phyloP scores from a whole-genome alignment of 768 basidiomycete species.

The Lactarius vividus region DNA sequence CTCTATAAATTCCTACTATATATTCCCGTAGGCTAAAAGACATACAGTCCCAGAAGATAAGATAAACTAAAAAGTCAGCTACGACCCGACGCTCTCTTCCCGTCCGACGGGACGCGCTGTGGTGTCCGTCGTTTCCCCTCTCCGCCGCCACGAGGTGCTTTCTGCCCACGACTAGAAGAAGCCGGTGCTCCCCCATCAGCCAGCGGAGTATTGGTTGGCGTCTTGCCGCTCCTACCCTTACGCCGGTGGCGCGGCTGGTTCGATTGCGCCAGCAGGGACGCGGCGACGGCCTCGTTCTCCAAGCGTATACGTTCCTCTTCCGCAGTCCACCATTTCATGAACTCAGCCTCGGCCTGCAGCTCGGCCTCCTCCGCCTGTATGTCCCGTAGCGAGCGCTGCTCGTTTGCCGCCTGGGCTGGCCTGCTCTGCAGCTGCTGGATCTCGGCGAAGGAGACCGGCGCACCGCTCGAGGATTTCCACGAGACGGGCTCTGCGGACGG shows the following conservation, averaged over 20 bases:
- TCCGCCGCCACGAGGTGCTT: neutral
- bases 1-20: neutral
- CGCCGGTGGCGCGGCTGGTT: neutral
- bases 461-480: constrained; percentile 30
- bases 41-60: neutral
- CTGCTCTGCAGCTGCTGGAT: constrained; percentile 79
- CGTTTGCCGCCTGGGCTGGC: constrained; percentile 45
- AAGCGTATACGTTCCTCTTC: constrained; percentile 71
- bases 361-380: constrained; percentile 85
- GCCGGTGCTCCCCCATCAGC: neutral
- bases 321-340: constrained; percentile 84
- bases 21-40: neutral
- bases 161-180: constrained; percentile 1
- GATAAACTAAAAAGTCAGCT: neutral
- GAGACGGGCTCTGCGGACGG: constrained; percentile 51
- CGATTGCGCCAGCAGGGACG: neutral
- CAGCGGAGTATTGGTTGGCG: neutral
- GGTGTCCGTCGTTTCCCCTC: neutral
- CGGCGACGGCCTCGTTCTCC: constrained; percentile 38
- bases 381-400: constrained; percentile 65
- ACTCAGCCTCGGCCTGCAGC: constrained; percentile 46
- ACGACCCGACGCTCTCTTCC: neutral
- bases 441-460: constrained; percentile 65
- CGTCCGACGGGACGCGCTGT: neutral
- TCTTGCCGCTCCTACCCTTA: neutral